These are phyloP conservation scores for Malus sylvestris DNA, from an alignment of 306 rosid species.

Conservation along the genomic window DNA sequence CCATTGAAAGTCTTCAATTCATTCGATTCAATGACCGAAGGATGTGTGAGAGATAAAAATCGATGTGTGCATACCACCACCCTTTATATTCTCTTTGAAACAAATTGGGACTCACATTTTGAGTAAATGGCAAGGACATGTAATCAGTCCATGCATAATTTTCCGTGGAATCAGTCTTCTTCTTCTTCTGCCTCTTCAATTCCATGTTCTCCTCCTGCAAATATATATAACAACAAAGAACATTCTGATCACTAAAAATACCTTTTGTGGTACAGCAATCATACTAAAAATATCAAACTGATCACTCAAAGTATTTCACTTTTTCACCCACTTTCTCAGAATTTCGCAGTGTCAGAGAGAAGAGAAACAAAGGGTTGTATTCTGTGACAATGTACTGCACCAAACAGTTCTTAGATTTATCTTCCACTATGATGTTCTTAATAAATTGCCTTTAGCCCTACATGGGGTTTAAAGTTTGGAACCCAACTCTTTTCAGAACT, in stretches of 20 bases:
- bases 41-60: no score
- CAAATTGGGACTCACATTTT: slow-evolving; percentile 51
- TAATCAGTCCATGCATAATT: slow-evolving; percentile 71
- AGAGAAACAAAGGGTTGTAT: neutral
- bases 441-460: neutral
- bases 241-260: neutral
- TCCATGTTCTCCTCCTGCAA: slow-evolving; percentile 86
- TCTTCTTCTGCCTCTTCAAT: slow-evolving; percentile 37
- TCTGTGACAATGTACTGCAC: neutral
- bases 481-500: no score
- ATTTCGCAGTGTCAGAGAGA: neutral
- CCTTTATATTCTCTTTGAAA: neutral
- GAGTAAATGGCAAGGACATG: slow-evolving; percentile 79
- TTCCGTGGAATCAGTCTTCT: slow-evolving; percentile 27
- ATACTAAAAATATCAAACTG: neutral
- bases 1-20: no score
- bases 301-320: neutral
- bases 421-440: neutral
- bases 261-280: neutral
- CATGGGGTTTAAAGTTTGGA: neutral
- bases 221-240: neutral
- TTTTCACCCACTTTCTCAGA: neutral
- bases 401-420: neutral
- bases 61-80: no score
- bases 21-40: fast-evolving